Evolutionary conservation across 768 basidiomycete species (phyloP), one percentile per base, ranked within the genome.

Genomic region (Lyophyllum atratum): DNA sequence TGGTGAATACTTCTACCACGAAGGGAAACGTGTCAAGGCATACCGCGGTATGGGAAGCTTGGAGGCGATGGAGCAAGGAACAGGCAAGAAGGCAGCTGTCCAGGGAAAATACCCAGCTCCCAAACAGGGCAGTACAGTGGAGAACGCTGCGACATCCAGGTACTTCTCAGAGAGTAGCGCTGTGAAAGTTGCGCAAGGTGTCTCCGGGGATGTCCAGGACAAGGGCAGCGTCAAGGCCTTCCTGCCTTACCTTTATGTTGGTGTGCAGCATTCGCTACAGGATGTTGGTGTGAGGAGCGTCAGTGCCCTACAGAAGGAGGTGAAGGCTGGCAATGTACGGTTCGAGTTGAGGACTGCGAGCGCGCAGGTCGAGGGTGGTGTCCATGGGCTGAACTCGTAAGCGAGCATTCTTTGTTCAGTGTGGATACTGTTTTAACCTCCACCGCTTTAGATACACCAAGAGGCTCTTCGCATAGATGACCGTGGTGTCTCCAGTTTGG

Each of bases 1-100:
- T 0, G 97, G 97, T 64, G 95, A 98, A 76, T 99, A 97, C 79
- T 98, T 97, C 73, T 99, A 96, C 76, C 95, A 98, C 68, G 95
- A 98, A 61, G 97, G 97, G 60, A 97, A 97, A 80, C 89, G 97
- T 47, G 94, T 98, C 70, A 99, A 99, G 83, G 87, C 95, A 31
- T 99, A 98, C 76, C 89, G 97, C 55, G 97, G 97, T 4, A 99
- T 99, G 97, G 96, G 97, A 19, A 92, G 89, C 67, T 80, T 98
- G 67, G 93, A 95, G 74, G 92, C 93, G 3, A 95, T 94, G 92
- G 90, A 92, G 54, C 85, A 90, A 63, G 86, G 88, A 34, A 86
- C 85, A 60, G 70, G 82, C 2, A 64, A 49, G 69, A 63, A 24
- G 65, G 62, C 40, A 3, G 62, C 68, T n/a, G 62, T 72, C 0